A percentile compares a stretch with the other conserved stretches of the same genome.
phyloP scores from a whole-genome alignment of 306 rosid genomes.

The Fagus crenata region DNA sequence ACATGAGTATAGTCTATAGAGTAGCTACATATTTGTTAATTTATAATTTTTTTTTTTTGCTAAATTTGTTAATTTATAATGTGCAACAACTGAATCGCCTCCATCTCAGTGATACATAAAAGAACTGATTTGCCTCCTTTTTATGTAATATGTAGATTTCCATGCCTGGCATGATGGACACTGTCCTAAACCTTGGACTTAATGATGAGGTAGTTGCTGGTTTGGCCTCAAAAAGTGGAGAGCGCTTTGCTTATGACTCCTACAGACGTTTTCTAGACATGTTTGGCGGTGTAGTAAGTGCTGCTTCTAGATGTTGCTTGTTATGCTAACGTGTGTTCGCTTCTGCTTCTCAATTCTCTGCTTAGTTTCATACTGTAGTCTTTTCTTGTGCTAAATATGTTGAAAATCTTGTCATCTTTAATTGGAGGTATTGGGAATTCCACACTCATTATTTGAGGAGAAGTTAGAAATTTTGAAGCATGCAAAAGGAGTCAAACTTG shows the following conservation, averaged over 20 bases:
- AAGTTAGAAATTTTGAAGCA: slow-evolving; percentile 65
- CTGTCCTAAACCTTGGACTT: slow-evolving; percentile 95
- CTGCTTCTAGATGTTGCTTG: slow-evolving; percentile 16
- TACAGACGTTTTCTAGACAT: slow-evolving; percentile 92
- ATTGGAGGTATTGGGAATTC: slow-evolving; percentile 77
- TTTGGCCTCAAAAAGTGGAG: slow-evolving; percentile 88
- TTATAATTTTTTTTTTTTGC: not conserved
- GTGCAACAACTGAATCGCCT: not conserved
- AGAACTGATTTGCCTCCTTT: slow-evolving; percentile 14
- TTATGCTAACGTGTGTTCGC: not conserved
- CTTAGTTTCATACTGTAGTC: not conserved
- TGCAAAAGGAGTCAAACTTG: slow-evolving; percentile 58
- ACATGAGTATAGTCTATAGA: not conserved
- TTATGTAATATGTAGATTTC: slow-evolving; percentile 54
- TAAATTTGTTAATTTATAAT: too few relatives aligned
- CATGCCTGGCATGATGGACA: slow-evolving; percentile 99
- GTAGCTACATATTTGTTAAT: not conserved
- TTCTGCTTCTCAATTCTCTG: too few relatives aligned
- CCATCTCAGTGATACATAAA: not conserved
- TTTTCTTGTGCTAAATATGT: slow-evolving; percentile 21
- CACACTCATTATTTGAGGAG: slow-evolving; percentile 87
- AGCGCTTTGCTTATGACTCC: slow-evolving; percentile 92
- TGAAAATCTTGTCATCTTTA: slow-evolving; percentile 16
- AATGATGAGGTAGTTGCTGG: slow-evolving; percentile 89
- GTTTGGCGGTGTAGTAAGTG: slow-evolving; percentile 95